Percentiles rank a stretch among this genome's conserved stretches.
phyloP scores from a whole-genome alignment of 164 flowering plant genomes.

The Aristolochia californica region DNA sequence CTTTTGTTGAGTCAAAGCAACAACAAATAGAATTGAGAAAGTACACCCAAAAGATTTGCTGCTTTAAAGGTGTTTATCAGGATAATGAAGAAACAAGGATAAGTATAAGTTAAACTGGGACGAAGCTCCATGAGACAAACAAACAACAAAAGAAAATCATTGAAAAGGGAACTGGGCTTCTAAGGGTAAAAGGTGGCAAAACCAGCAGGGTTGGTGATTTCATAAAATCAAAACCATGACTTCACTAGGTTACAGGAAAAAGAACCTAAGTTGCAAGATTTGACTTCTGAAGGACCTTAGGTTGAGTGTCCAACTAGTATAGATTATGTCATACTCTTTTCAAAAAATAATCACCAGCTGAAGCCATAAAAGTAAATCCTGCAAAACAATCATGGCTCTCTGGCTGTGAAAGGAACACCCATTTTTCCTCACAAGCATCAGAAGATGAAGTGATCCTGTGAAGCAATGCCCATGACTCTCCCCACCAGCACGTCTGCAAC shows the following conservation, averaged over 20 bases:
- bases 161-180: too few relatives aligned
- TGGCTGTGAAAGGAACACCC: neutral
- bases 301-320: neutral
- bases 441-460: constrained; percentile 3
- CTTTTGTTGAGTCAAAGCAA: too few relatives aligned
- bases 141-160: too few relatives aligned
- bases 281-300: neutral
- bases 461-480: constrained; percentile 5
- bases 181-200: too few relatives aligned
- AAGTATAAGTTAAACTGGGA: too few relatives aligned
- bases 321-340: neutral
- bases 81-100: too few relatives aligned
- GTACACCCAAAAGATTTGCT: too few relatives aligned
- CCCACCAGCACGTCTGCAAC: constrained; percentile 5
- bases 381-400: constrained; percentile 1
- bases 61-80: too few relatives aligned
- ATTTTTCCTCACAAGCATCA: neutral
- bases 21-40: too few relatives aligned
- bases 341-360: neutral
- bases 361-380: neutral
- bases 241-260: neutral
- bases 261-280: neutral
- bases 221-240: too few relatives aligned
- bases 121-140: too few relatives aligned
- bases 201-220: too few relatives aligned